phyloP scores from a whole-genome alignment of 2,329 filamentous ascomycete genomes.

The Xylariales sp. region DNA sequence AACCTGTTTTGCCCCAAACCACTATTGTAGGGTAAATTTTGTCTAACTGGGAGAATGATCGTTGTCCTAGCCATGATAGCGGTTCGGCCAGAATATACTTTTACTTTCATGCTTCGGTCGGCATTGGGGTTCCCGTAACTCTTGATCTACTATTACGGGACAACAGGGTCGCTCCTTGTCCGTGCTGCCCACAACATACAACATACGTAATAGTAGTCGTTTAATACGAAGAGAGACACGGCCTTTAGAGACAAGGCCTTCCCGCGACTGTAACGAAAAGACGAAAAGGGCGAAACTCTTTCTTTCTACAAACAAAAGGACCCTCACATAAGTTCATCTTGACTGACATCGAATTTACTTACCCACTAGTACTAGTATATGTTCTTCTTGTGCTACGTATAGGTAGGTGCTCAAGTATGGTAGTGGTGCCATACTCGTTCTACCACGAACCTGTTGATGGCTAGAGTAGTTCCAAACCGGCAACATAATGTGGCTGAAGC shows the following conservation, averaged over 20 bases:
- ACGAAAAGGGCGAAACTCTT: not conserved
- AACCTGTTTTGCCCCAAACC: slow-evolving; percentile 1
- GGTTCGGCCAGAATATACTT: slow-evolving; percentile 2
- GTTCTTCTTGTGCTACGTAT: too few species aligned
- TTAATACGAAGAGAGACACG: not conserved
- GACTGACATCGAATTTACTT: too few species aligned
- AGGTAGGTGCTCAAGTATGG: not conserved
- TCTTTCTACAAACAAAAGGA: too few species aligned
- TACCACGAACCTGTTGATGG: not conserved
- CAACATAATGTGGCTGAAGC: slow-evolving; percentile 1
- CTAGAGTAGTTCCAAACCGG: not conserved
- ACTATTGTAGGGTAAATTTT: not conserved
- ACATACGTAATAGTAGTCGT: not conserved
- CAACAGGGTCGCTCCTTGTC: slow-evolving; percentile 3
- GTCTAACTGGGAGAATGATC: not conserved
- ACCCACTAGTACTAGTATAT: too few species aligned
- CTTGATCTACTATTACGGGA: not conserved
- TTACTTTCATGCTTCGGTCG: not conserved
- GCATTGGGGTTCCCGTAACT: not conserved
- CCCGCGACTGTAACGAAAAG: not conserved
- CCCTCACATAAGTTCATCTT: too few species aligned
- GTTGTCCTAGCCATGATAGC: not conserved
- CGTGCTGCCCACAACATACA: not conserved
- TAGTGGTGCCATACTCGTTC: slow-evolving; percentile 10
- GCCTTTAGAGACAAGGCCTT: not conserved